Base-by-base conservation (phyloP, 805 yeast genomes). In the Candida stauntonica region DNA sequence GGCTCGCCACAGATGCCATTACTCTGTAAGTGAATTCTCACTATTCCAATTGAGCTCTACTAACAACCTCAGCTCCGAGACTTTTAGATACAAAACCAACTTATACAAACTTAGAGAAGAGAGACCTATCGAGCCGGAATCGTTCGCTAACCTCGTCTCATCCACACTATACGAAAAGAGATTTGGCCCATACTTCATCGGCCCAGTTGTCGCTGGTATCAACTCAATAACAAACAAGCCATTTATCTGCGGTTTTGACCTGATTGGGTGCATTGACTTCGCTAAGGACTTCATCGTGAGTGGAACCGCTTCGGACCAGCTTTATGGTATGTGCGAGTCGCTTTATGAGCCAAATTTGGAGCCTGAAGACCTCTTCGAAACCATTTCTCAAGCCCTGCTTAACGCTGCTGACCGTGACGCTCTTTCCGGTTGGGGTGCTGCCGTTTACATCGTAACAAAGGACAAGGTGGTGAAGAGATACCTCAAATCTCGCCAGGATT, bases 341-440 rank as follows among this genome's bases (percentile, higher is more conserved):
- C 71, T 93, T 42, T 94, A 88, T 64, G 98, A 93, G 65, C 97
- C 98, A 29, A 70, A 85, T 56, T 70, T 94, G 52, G 97, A 79
- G 61, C 88, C 98, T 5, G 98, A 93, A 51, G 96, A 93, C 62
- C 70, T 93, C 51, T 93, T 93, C 58, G 98, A 93, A 64, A 91
- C 98, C 29, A 84, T 88, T 50, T 80, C 94, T 51, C 99, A 93
- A 65, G 91, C 97, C 1, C 68, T 93, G 43, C 69, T 93, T 68
- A 87, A 85, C 60, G 98, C 96, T 15, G 94, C 85, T 26, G 99
- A 93, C 64, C 84, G 99, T 72, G 99, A 93, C 64, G 95, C 97
- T 5, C 72, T 93, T 42, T 81, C 95, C 21, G 99, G 99, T 50
- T 93, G 97, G 96, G 99, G 99, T 56, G 96, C 95, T 7, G 84